A percentile compares a stretch with the other conserved stretches of the same genome.
phyloP scores from a whole-genome alignment of 2,329 filamentous ascomycete genomes.

The Trichoderma brevicompactum region DNA sequence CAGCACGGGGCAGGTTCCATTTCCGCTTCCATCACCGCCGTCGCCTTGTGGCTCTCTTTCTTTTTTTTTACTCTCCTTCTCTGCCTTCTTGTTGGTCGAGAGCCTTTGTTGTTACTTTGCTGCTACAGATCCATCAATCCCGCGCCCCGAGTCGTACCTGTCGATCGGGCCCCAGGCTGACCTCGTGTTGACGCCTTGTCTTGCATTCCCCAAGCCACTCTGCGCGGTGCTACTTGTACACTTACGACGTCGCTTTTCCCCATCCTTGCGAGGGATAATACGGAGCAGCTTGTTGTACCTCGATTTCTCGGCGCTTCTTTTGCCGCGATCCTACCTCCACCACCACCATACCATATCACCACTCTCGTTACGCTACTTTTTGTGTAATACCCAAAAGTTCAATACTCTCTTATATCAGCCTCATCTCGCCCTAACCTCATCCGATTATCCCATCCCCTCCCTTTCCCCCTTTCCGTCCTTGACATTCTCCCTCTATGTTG shows the following conservation, averaged over 20 bases:
- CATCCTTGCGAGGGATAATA: constrained; percentile 23
- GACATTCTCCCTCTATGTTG: constrained; percentile 40
- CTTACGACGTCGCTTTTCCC: constrained; percentile 26
- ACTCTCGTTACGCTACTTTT: constrained; percentile 15
- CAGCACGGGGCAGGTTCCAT: constrained; percentile 30
- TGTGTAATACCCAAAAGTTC: not conserved
- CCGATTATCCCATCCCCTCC: constrained; percentile 1
- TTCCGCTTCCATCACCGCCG: constrained; percentile 12
- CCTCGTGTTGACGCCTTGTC: constrained; percentile 24
- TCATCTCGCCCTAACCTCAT: constrained; percentile 19
- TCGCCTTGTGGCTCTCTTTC: not conserved
- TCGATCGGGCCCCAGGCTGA: constrained; percentile 26
- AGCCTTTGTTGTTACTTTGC: not conserved
- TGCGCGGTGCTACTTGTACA: not conserved
- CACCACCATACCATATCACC: not conserved
- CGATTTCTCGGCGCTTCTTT: constrained; percentile 25
- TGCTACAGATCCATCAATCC: constrained; percentile 25
- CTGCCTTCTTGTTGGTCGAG: constrained; percentile 6
- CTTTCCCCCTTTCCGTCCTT: not conserved
- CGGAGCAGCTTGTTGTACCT: constrained; percentile 2
- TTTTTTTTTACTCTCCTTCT: not conserved
- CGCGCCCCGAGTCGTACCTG: constrained; percentile 28
- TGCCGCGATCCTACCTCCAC: constrained; percentile 15
- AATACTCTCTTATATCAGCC: constrained; percentile 15
- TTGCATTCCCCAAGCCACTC: constrained; percentile 1